Base-by-base conservation (phyloP, 169 alveolate species). In the Miamiensis avidus region DNA sequence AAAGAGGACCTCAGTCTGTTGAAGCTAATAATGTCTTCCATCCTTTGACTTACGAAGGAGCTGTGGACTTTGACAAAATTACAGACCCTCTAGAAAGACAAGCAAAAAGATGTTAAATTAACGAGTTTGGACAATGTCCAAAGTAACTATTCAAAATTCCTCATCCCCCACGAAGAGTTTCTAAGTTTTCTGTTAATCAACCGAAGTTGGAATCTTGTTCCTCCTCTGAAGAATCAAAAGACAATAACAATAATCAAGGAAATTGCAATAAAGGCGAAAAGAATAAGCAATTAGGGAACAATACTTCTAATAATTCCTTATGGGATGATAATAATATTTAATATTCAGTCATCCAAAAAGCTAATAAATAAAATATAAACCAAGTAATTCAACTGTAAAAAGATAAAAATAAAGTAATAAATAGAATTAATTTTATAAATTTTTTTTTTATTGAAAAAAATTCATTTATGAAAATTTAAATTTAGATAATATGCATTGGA, bases 1-100 rank as follows among this genome's bases (percentile, higher is more conserved):
- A 92, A 86, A 93, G 90, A 84, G 97, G 97, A 29, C 89, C 90
- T 20, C 95, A 91, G 28, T 96, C 97, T 29, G 87, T 90, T 75
- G 90, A 94, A 81, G 91, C 94, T 25, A 72, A 82, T n/a, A 94
- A 94, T 89, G 87, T 96, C 29, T 96, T 96, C 84, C 97, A 95
- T 85, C 95, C 96, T 72, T 77, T 95, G 65, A 94, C 98, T 1
- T 96, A 96, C 83, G 98, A 96, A 92, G 97, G 97, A 0, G 32
- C 83, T 64, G 93, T 96, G 11, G 94, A 95, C 82, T 84, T 95
- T 11, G 96, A 94, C 72, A 82, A 86, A 65, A 77, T 90, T n/a
- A 6, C 27, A 69, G 95, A 93, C 64, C 95, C 95, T 0, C 78
- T 85, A 20, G 91, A 93, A 65, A 83, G 96, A 86, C 25, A 33